Base-by-base conservation (phyloP, 257 asterid species). In the Rauvolfia tetraphylla region DNA sequence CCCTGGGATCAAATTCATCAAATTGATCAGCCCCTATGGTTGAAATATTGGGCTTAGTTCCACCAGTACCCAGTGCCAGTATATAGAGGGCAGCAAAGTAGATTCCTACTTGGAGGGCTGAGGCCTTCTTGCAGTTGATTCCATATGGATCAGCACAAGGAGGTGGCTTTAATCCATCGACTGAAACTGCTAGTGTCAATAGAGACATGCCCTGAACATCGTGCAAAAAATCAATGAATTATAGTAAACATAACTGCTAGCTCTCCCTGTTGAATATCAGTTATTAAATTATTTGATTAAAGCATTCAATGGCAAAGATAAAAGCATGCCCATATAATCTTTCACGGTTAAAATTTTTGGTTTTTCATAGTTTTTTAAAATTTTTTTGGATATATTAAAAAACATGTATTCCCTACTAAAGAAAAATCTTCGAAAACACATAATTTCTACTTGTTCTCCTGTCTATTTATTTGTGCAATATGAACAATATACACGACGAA, bases 21-120 rank as follows among this genome's bases (percentile, higher is more conserved):
- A 94, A 92, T 38, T 93, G 98, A 79, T 93, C 98, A 0, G 98
- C 98, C 7, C 97, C 97, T n/a, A 93, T 89, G 0, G 98, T 89
- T 11, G 98, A 90, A 22, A 93, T 89, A 34, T 92, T 92, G 67
- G 98, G 98, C 82, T 94, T 94, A 20, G 97, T 92, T 17, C 97
- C 97, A 8, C 98, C 98, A 0, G 97, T 92, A 67, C 97, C 98
- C 17, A 94, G 0, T 7, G 98, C 93, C 58, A 94, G 41, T 8
- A 82, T 88, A 81, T 92, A 90, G 69, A 94, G 97, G 34, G 97
- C 97, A 63, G 86, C 91, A 41, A 87, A 94, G 82, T 81, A 92
- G 0, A 92, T 89, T 15, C 56, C 89, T 22, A 87, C 12, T 76
- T 94, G 98, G n/a, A 87, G 12, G 27, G 93, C 39, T 14, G 93